phyloP scores from a whole-genome alignment of 163 green algal species.

The Volvox carteri region DNA sequence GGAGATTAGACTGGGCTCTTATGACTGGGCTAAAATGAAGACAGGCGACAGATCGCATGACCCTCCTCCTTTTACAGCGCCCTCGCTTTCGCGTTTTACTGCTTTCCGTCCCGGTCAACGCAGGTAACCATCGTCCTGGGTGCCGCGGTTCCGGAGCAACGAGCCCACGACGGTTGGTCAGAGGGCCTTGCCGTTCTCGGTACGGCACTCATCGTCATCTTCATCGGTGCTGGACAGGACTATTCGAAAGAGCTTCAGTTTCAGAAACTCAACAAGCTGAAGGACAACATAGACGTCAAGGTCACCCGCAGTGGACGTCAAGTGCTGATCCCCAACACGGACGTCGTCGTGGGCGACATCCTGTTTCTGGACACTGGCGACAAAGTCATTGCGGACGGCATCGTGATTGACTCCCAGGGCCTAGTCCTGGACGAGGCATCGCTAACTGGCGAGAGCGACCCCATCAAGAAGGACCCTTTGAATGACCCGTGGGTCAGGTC shows the following conservation, averaged over 20 bases:
- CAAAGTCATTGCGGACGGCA: conserved; percentile 92
- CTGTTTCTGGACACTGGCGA: conserved; percentile 93
- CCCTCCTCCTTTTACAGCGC: too few relatives aligned
- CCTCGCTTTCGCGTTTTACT: too few relatives aligned
- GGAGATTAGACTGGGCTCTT: too few relatives aligned
- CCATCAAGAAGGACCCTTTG: conserved; percentile 86
- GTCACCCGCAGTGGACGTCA: conserved; percentile 82
- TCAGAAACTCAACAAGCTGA: conserved; percentile 91
- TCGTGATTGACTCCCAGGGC: conserved; percentile 82
- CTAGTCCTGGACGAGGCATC: conserved; percentile 91
- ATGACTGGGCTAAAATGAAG: too few relatives aligned
- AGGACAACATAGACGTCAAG: conserved; percentile 93
- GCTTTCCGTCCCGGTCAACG: too few relatives aligned
- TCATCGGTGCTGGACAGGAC: conserved; percentile 93
- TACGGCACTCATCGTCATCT: conserved; percentile 91
- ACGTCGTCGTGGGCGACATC: conserved; percentile 69
- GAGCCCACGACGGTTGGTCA: conserved; percentile 85
- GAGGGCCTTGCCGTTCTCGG: conserved; percentile 95
- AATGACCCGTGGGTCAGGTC: conserved; percentile 85
- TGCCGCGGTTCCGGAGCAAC: conserved; percentile 82
- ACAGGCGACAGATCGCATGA: too few relatives aligned
- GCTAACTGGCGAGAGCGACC: conserved; percentile 90
- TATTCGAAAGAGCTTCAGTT: conserved; percentile 97
- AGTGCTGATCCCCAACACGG: conserved; percentile 81
- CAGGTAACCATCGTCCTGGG: conserved; percentile 90